Conservation (phyloP, 371 early-diverging fungal genomes). For the Mucor piriformis region DNA sequence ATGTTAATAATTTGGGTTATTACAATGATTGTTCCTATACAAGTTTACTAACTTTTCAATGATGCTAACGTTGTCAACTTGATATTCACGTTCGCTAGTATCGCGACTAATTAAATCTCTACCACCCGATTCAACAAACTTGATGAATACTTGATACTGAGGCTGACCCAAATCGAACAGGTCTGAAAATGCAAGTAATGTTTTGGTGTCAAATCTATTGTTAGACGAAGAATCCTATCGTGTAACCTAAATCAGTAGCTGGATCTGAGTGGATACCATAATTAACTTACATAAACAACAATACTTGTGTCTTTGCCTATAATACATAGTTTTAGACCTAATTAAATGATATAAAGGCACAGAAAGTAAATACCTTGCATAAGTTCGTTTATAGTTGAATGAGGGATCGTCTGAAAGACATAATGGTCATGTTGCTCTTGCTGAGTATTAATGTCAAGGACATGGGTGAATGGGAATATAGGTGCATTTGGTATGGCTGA, state of each 20-base stretch:
- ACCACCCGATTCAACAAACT: constrained; percentile 1
- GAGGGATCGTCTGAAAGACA: constrained; percentile 1
- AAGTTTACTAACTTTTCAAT: background rate
- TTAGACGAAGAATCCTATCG: constrained; percentile 5
- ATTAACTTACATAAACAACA: constrained; percentile 15
- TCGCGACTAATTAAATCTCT: constrained; percentile 3
- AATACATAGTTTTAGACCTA: background rate
- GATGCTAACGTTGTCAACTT: constrained; percentile 1
- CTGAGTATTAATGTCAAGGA: constrained; percentile 9
- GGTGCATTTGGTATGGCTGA: constrained; percentile 3
- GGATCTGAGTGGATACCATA: background rate
- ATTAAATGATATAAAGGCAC: background rate
- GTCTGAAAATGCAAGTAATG: background rate
- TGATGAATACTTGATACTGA: background rate
- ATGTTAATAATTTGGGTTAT: background rate
- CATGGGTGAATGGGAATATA: constrained; percentile 8
- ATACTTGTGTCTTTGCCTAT: constrained; percentile 14
- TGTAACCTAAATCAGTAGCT: background rate
- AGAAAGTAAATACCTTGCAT: constrained; percentile 2
- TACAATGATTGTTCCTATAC: background rate
- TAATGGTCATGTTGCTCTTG: background rate
- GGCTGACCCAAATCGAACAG: background rate
- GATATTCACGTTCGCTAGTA: background rate
- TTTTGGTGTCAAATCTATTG: constrained; percentile 7
- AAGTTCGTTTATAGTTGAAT: constrained; percentile 3